Evolutionary conservation across 495 filamentous ascomycete genomes (phyloP), one percentile per base, ranked within the genome.

Genomic region (Aspergillus affinis): DNA sequence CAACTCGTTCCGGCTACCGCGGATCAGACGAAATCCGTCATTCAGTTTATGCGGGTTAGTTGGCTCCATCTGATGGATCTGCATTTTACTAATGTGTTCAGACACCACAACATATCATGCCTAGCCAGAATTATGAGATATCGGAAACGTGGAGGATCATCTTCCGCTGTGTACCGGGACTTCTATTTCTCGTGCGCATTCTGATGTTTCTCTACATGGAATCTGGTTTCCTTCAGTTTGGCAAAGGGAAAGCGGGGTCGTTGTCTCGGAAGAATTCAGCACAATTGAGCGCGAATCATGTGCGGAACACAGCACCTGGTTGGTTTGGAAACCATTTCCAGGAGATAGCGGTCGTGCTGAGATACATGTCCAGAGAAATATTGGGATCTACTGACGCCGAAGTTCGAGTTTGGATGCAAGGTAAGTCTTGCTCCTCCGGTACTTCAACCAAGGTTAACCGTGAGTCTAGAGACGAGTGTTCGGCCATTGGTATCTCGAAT

Each of bases 401-500:
- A 23, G 36, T 60, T 53, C 26, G 57, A 64, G 23, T 60, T 64
- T 18, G 61, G 61, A 50, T 64, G 61, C 57, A 64, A 59, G 54
- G 61, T 64, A 45, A 36, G 36, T 6, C 6, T 20, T 15, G 18
- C 4, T 20, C 2, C 45, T 23, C 19, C 18, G 19, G 20, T 48
- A n/a, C 30, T 23, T 27, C 20, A 12, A 48, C 41, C 29, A 49
- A 55, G 23, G 19, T 5, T 49, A 23, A 49, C 21, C 18, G 23
- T 27, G 21, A 18, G 23, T 26, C 13, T 32, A 64, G 62, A 50
- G 62, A 51, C 62, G 62, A 27, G 32, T 64, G 27, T 64, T 60
- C 48, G 64, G 69, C 57, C 59, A 51, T 10, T 62, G 62, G 19
- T 71, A 71, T 30, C 62, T 69, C 6, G 18, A 60, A 4, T 49